Evolutionary conservation across 2,329 filamentous ascomycete species (phyloP).

Genomic region (Cladosporium sp.): DNA sequence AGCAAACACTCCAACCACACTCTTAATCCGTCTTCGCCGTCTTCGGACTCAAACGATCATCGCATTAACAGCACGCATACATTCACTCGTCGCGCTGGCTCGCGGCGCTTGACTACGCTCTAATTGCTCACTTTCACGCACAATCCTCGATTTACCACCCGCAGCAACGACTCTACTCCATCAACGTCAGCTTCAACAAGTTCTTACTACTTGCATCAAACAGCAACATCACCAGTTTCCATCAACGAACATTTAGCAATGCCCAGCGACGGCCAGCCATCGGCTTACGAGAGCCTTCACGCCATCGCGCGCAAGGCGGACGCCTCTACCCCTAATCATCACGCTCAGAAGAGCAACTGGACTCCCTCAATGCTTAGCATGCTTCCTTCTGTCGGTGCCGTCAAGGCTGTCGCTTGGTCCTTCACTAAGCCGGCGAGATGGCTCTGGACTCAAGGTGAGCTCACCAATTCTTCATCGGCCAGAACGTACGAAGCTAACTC

Average conservation of each 20-base stretch:
- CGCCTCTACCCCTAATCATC: neutral
- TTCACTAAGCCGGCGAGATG: too few species aligned
- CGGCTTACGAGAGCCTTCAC: conserved; percentile 3
- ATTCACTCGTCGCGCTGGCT: conserved; percentile 1
- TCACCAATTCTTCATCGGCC: too few species aligned
- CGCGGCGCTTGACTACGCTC: neutral
- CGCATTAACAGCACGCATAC: neutral
- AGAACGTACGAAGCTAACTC: too few species aligned
- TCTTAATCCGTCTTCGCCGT: neutral
- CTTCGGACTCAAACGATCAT: neutral
- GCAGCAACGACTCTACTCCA: too few species aligned
- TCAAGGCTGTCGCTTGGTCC: neutral
- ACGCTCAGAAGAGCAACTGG: neutral
- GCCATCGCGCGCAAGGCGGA: neutral
- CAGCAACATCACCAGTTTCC: too few species aligned
- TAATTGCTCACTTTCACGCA: neutral
- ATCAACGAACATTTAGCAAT: too few species aligned
- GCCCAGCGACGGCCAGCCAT: neutral
- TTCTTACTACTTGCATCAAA: too few species aligned
- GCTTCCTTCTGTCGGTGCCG: neutral
- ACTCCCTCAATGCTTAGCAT: neutral
- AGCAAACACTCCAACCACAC: neutral
- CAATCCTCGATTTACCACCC: too few species aligned
- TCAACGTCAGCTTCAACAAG: too few species aligned
- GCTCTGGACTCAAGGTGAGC: too few species aligned